phyloP scores from a whole-genome alignment of 2,329 filamentous ascomycete genomes.

The Periconia macrospinosa region DNA sequence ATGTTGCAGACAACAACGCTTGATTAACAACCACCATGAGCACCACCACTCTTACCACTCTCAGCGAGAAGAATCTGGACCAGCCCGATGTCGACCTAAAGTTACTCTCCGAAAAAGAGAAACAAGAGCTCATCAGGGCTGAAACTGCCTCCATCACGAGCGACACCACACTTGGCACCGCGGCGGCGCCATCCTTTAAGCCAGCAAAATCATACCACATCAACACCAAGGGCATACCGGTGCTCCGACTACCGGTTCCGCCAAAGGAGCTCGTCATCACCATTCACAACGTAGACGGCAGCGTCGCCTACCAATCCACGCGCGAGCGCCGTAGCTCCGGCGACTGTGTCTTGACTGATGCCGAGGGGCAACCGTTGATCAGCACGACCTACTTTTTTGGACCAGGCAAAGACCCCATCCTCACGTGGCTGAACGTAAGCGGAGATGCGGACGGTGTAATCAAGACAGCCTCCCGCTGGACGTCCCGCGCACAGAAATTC shows the following conservation, averaged over 20 bases:
- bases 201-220: slow-evolving; percentile 55
- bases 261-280: slow-evolving; percentile 41
- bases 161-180: slow-evolving; percentile 9
- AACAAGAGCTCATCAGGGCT: slow-evolving; percentile 17
- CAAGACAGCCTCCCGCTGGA: slow-evolving; percentile 44
- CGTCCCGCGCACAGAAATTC: slow-evolving; percentile 53
- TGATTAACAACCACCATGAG: slow-evolving; percentile 2
- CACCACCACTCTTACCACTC: slow-evolving; percentile 7
- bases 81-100: slow-evolving; percentile 7
- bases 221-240: slow-evolving; percentile 49
- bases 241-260: slow-evolving; percentile 48
- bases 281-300: slow-evolving; percentile 39
- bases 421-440: slow-evolving; percentile 43
- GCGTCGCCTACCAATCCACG: slow-evolving; percentile 55
- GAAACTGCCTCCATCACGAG: slow-evolving; percentile 18
- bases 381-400: slow-evolving; percentile 62
- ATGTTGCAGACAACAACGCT: no score
- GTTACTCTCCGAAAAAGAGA: slow-evolving; percentile 17
- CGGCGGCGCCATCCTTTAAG: slow-evolving; percentile 34
- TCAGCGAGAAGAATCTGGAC: slow-evolving; percentile 5
- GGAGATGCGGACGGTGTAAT: slow-evolving; percentile 23
- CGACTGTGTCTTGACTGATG: slow-evolving; percentile 51
- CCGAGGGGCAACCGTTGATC: slow-evolving; percentile 46
- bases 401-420: slow-evolving; percentile 54
- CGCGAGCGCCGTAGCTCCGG: slow-evolving; percentile 54